These are phyloP conservation scores for Iodosphaeria phyllophila DNA, from an alignment of 2,329 filamentous ascomycete species.

Conservation along the genomic window DNA sequence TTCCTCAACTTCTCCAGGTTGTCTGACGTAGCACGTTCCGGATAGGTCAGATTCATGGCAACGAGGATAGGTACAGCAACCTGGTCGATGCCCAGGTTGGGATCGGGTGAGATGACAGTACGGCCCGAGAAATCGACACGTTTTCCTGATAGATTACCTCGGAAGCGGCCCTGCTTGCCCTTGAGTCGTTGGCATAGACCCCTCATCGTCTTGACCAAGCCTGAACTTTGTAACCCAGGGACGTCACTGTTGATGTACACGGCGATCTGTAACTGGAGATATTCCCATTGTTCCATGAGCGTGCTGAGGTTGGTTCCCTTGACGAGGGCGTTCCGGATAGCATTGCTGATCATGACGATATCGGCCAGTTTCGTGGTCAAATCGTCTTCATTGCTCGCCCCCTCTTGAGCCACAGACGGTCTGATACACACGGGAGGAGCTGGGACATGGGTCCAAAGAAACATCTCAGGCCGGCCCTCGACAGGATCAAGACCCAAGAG, in stretches of 20 bases:
- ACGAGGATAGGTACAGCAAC: conserved; percentile 82
- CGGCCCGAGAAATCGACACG: conserved; percentile 96
- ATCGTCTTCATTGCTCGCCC: conserved; percentile 87
- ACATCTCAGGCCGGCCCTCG: conserved; percentile 85
- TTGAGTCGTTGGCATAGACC: conserved; percentile 93
- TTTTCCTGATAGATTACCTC: conserved; percentile 92
- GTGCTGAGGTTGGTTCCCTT: conserved; percentile 74
- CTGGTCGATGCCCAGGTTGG: conserved; percentile 82
- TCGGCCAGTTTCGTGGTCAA: conserved; percentile 93
- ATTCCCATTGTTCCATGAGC: conserved; percentile 98
- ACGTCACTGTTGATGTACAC: conserved; percentile 98
- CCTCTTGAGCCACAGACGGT: conserved; percentile 85
- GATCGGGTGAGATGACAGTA: conserved; percentile 94
- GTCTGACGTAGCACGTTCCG: conserved; percentile 67
- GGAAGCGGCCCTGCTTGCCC: conserved; percentile 92
- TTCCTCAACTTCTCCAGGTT: conserved; percentile 69
- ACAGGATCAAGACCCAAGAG: conserved; percentile 72
- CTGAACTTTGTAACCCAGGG: conserved; percentile 75
- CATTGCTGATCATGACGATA: conserved; percentile 79
- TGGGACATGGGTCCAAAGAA: conserved; percentile 91
- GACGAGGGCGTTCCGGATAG: conserved; percentile 65
- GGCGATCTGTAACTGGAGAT: conserved; percentile 81
- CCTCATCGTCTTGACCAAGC: conserved; percentile 73
- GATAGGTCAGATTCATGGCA: conserved; percentile 93
- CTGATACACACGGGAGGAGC: conserved; percentile 88